Evolutionary conservation across 371 early-diverging fungal species (phyloP), one percentile per base, ranked within the genome.

Genomic region (Lichtheimia hyalospora): DNA sequence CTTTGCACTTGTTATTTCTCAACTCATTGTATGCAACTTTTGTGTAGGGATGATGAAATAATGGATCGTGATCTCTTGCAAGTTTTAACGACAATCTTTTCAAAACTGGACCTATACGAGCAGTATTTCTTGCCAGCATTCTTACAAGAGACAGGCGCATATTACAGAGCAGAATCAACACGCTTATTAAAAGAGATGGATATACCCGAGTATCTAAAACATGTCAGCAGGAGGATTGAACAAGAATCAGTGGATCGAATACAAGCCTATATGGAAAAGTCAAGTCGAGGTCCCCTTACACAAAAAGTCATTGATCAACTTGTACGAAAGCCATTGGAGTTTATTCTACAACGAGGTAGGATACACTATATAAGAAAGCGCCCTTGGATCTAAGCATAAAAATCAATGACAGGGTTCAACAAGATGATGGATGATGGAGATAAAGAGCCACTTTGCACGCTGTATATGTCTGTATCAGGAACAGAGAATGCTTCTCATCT

Each of bases 51-150:
- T 49, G 89, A 87, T 0, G 74, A 80, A 15, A 61, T 61, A 2
- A 74, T 89, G 12, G 79, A 90, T 55, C 78, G 79, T 5, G 49
- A 60, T 15, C 54, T 89, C 41, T 61, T 95, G 5, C 74, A 75
- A 5, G 84, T 89, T 1, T 67, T 93, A n/a, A 56, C 91, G n/a
- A 77, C 78, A 7, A 94, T 95, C 92, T 69, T 90, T 58, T 57
- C 85, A 16, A 93, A 94, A 41, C 81, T 95, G 21, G 71, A 78
- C 0, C 70, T 92, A 21, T 95, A 95, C 66, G 52, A 68, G 8
- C 70, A 73, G 13, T 79, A 75, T 27, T 92, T 96, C 66, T 90
- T 94, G 68, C 59, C 74, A 8, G 63, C 73, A 2, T 89, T 93
- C 57, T 58, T 93, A 41, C 73, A 80, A 5, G 72, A 69, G 13